Evolutionary conservation across 768 basidiomycete genomes (phyloP), one percentile per base, ranked within the genome.

Genomic region (Suillus discolor): DNA sequence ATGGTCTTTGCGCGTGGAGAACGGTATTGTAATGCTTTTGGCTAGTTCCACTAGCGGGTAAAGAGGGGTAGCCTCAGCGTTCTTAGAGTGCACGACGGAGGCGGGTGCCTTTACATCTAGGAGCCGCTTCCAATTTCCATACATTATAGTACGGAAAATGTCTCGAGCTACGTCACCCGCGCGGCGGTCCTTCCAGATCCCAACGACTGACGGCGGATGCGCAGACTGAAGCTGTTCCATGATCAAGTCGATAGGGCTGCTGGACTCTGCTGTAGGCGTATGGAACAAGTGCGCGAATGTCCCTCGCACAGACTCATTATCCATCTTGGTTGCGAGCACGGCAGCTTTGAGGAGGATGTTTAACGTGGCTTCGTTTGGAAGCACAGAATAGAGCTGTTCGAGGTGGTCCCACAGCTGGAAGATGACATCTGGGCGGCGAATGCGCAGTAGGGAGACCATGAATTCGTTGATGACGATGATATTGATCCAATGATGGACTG

Each of bases 321-420:
- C 85, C 67, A 84, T 75, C 61, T 81, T 80, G 28, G 79, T 75
- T 5, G 87, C 85, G 20, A 83, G 77, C 3, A 87, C 79, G 1
- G 89, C 88, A 2, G 87, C 80, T 62, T 87, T 83, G 57, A 94
- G 81, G 13, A 94, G 71, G 62, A 89, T 79, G 53, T 81, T 80
- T 62, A 94, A 83, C 38, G 89, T 85, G 60, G 76, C 73, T 20
- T 81, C 73, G 55, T 90, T 84, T 0, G 89, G 89, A 4, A 78
- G 73, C 0, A 89, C 78, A 6, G 79, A 81, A 73, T 90, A 95
- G 4, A 93, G 73, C 0, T 75, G 70, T 4, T 78, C 78, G 76
- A 92, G 85, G 31, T 86, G 76, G n/a, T 89, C 87, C 89, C 91
- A 94, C 1, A 93, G 70, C 51, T 77, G 77, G 73, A 91, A 89